Evolutionary conservation across 2,329 filamentous ascomycete genomes (phyloP).

Genomic region (Ampelomyces quisqualis): DNA sequence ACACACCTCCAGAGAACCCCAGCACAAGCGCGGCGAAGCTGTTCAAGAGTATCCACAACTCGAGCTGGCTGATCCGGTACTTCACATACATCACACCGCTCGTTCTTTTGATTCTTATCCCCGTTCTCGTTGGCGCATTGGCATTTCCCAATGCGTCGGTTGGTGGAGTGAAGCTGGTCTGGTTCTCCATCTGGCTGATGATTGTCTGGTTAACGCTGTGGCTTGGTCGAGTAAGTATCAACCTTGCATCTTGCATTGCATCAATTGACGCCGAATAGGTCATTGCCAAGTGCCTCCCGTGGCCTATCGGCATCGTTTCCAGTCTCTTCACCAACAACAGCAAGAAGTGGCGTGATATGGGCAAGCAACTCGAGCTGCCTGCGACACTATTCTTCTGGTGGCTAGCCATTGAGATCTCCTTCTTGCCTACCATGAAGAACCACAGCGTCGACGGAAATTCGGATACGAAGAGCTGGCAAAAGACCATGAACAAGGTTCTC

Average conservation of each 20-base stretch:
- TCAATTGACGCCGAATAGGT: slow-evolving; percentile 45
- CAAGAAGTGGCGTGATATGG: slow-evolving; percentile 93
- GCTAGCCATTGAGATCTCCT: slow-evolving; percentile 81
- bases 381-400: slow-evolving; percentile 90
- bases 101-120: slow-evolving; percentile 64
- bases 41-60: slow-evolving; percentile 65
- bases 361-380: slow-evolving; percentile 79
- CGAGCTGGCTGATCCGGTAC: slow-evolving; percentile 67
- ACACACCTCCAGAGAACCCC: slow-evolving; percentile 64
- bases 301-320: slow-evolving; percentile 62
- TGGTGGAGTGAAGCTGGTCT: slow-evolving; percentile 75
- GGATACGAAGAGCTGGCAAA: slow-evolving; percentile 66
- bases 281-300: slow-evolving; percentile 64
- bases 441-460: slow-evolving; percentile 59
- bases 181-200: slow-evolving; percentile 95
- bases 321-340: slow-evolving; percentile 80
- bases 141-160: slow-evolving; percentile 61
- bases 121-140: slow-evolving; percentile 65
- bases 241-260: background rate
- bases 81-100: slow-evolving; percentile 70
- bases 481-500: slow-evolving; percentile 79
- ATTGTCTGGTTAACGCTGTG: slow-evolving; percentile 91
- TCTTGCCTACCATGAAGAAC: slow-evolving; percentile 75
- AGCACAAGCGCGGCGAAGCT: slow-evolving; percentile 62
- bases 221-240: slow-evolving; percentile 60